Evolutionary conservation across 179 eudicot species (phyloP), one percentile per base, ranked within the genome.

Genomic region (Beta macrorhiza): DNA sequence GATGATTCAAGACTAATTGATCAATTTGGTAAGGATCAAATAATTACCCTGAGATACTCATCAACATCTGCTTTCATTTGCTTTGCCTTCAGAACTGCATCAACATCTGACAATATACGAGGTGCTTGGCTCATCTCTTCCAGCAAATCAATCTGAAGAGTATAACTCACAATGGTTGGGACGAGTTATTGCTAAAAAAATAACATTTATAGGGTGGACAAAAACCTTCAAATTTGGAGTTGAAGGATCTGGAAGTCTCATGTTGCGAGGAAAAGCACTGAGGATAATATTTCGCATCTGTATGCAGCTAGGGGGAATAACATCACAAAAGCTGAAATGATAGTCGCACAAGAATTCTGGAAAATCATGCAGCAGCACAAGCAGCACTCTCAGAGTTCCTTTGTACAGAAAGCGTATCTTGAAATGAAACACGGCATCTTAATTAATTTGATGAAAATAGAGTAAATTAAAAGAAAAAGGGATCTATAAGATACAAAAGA

Each of bases 311-410:
- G 95, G 93, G 75, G 98, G 99, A 72, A 97, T 97, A 61, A 97
- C 97, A 89, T 97, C 97, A 83, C 99, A 97, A 83, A 94, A 97
- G 82, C 98, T 94, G 84, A 97, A 97, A 89, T 97, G 99, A 88
- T 92, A 94, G 85, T 94, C 97, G 52, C 97, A 97, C 83, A 97
- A 88, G 80, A 97, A 97, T 84, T 93, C 97, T 2, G 98, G 99
- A 81, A 91, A 94, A 90, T 97, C 99, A 81, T 97, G 99, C 79
- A 93, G 93, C 80, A 97, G 85, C 87, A 97, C 99, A 78, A 97
- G 87, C 89, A 97, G 86, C 84, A 91, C 98, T 88, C 99, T 87
- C 78, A 94, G 88, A 62, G 95, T 92, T 77, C 99, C 99, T 84
- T 89, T 93, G 88, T 94, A 97, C 56, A 97, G 90, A 86, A 94